These are phyloP conservation scores for Oenanthe javanica DNA, from an alignment of 140 eudicot genomes.

Conservation along the genomic window DNA sequence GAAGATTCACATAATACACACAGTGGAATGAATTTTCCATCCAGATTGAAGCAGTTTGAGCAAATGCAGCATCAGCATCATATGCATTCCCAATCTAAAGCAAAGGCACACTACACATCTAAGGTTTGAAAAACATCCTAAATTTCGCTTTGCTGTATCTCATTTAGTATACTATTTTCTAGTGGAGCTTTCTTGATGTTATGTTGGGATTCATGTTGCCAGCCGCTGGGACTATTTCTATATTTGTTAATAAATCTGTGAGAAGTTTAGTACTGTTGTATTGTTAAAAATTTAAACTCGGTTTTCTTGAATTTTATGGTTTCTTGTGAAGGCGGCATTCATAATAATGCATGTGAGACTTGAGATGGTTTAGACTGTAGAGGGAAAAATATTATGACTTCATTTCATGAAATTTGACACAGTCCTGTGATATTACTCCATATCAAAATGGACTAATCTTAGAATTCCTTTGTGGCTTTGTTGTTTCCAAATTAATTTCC, in stretches of 20 bases:
- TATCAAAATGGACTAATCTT: neutral
- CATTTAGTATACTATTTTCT: neutral
- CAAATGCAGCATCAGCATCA: slow-evolving; percentile 80
- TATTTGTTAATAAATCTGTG: neutral
- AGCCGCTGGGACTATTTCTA: neutral
- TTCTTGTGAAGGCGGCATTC: neutral
- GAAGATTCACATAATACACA: slow-evolving; percentile 30
- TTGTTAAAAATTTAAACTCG: neutral
- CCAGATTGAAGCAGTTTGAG: slow-evolving; percentile 59
- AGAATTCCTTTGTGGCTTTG: neutral
- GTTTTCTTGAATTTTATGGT: neutral
- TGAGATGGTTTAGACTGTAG: neutral
- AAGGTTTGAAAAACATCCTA: slow-evolving; percentile 40
- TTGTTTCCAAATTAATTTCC: neutral
- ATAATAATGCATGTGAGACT: neutral
- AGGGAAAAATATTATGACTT: neutral
- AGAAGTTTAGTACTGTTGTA: neutral
- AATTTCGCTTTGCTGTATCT: neutral
- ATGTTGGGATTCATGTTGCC: slow-evolving; percentile 21
- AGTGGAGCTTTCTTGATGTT: slow-evolving; percentile 18
- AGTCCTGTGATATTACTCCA: neutral
- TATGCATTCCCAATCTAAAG: slow-evolving; percentile 35
- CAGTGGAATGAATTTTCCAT: slow-evolving; percentile 72
- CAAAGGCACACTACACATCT: slow-evolving; percentile 29
- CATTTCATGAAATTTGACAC: neutral